Evolutionary conservation across 2,329 filamentous ascomycete species (phyloP), one percentile per base, ranked within the genome.

Genomic region (Epichloe hybrida): DNA sequence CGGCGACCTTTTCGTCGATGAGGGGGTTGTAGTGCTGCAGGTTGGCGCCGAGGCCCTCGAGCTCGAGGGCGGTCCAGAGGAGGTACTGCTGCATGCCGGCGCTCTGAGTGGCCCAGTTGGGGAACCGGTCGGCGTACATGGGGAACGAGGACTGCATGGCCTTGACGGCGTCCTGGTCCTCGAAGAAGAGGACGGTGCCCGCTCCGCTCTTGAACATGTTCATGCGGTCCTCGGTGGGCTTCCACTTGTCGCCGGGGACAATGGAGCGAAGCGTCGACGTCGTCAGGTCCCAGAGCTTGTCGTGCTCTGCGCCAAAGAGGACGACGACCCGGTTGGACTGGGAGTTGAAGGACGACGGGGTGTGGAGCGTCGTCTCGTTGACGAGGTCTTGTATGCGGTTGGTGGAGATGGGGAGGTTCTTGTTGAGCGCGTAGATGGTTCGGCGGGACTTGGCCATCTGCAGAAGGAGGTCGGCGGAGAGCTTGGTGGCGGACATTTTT

Each of bases 21-120:
- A 95, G 69, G 20, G 20, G 88, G 77, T 88, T 93, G 76, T 95
- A 95, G 73, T 95, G 89, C 76, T 95, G 89, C 49, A 95, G 76
- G 75, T 90, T 95, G 64, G 84, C 86, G 57, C 88, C 88, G 51
- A 94, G 79, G 34, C 89, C 88, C 65, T 93, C 88, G 54, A 83
- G 76, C 71, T 90, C 86, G 52, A 95, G 80, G 4, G 83, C 86
- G 17, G 83, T 83, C 89, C 89, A 95, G 58, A 88, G 65, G 57
- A 80, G 73, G 69, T 79, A 85, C 73, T 95, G 86, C 66, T 70
- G 62, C 81, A 95, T 95, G 67, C 78, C 90, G 65, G 77, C 78
- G 55, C 83, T 81, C 70, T 95, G 88, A 56, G 77, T 72, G 52
- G 81, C 81, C 86, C 87, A 95, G 59, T 65, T 64, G 54, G 81